Evolutionary conservation across 2,329 filamentous ascomycete species (phyloP).

Genomic region (Zasmidium angulare): DNA sequence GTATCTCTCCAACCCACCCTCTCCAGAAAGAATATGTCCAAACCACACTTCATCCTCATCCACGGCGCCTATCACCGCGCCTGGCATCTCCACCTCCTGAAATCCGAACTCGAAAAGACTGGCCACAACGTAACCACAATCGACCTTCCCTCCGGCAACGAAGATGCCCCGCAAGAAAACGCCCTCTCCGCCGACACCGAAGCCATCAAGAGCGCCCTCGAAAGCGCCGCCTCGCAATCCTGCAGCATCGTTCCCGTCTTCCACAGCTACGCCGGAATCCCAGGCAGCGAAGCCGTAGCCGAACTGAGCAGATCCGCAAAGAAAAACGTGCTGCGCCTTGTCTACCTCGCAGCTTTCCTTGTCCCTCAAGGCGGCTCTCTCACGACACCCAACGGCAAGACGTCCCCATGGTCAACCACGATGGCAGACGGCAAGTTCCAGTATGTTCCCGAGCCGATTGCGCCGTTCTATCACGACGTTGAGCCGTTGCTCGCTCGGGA

Average conservation of each 20-base stretch:
- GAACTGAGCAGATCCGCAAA: slow-evolving; percentile 12
- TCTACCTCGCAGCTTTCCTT: slow-evolving; percentile 22
- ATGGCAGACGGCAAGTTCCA: not conserved
- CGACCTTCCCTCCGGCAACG: slow-evolving; percentile 17
- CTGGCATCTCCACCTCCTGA: slow-evolving; percentile 16
- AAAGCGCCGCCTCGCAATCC: slow-evolving; percentile 16
- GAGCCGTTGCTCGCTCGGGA: slow-evolving; percentile 14
- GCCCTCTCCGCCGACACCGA: slow-evolving; percentile 15
- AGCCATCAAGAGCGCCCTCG: slow-evolving; percentile 17
- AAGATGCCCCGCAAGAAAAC: not conserved
- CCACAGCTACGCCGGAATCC: slow-evolving; percentile 22
- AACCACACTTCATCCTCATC: slow-evolving; percentile 22
- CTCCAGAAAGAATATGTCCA: slow-evolving; percentile 13
- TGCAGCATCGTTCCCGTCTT: slow-evolving; percentile 20
- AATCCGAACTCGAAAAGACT: slow-evolving; percentile 11
- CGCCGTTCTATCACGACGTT: slow-evolving; percentile 21
- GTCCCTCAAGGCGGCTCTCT: slow-evolving; percentile 9
- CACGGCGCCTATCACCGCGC: slow-evolving; percentile 21
- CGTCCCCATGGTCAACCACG: slow-evolving; percentile 14
- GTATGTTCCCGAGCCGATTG: slow-evolving; percentile 14
- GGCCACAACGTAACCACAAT: slow-evolving; percentile 18
- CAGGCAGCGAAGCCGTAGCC: slow-evolving; percentile 22
- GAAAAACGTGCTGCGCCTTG: slow-evolving; percentile 13
- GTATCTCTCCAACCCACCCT: not conserved
- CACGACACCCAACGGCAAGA: not conserved